These are phyloP conservation scores for Bryoerythrophyllum caledonicum DNA, from an alignment of 225 moss, liverwort and hornwort species.

Conservation along the genomic window DNA sequence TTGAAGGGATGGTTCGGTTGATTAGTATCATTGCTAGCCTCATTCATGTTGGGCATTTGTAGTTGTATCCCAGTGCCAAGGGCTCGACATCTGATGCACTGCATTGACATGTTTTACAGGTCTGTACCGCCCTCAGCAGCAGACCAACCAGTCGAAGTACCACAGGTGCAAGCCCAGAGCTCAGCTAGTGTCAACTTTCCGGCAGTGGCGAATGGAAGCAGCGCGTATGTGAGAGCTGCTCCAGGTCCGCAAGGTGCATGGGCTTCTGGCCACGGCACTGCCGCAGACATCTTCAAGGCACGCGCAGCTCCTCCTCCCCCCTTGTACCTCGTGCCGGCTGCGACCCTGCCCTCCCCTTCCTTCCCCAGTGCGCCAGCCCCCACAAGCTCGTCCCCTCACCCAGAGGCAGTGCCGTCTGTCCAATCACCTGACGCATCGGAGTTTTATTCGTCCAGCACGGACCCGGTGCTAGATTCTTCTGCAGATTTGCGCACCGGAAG, in stretches of 20 bases:
- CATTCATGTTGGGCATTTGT: background rate
- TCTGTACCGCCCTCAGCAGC: constrained; percentile 19
- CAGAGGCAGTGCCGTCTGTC: constrained; percentile 23
- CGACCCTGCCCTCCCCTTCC: constrained; percentile 14
- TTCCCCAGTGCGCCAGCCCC: constrained; percentile 21
- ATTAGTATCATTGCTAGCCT: background rate
- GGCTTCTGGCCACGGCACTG: constrained; percentile 53
- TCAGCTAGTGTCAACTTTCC: constrained; percentile 28
- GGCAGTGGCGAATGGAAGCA: constrained; percentile 45
- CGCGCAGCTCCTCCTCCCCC: constrained; percentile 43
- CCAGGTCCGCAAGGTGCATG: constrained; percentile 49
- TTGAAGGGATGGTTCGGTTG: background rate
- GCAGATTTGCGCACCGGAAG: constrained; percentile 59
- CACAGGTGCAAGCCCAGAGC: constrained; percentile 28
- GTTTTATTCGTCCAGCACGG: constrained; percentile 54
- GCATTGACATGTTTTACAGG: constrained; percentile 12
- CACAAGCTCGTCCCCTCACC: constrained; percentile 22
- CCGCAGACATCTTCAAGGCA: constrained; percentile 61
- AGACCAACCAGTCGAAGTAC: constrained; percentile 30
- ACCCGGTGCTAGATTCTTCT: constrained; percentile 51
- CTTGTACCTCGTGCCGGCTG: constrained; percentile 30
- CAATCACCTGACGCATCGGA: constrained; percentile 37
- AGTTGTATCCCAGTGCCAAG: background rate
- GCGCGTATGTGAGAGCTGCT: constrained; percentile 36
- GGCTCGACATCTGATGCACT: background rate